Evolutionary conservation across 2,329 filamentous ascomycete genomes (phyloP).

Genomic region (Aspergillus nomiae): DNA sequence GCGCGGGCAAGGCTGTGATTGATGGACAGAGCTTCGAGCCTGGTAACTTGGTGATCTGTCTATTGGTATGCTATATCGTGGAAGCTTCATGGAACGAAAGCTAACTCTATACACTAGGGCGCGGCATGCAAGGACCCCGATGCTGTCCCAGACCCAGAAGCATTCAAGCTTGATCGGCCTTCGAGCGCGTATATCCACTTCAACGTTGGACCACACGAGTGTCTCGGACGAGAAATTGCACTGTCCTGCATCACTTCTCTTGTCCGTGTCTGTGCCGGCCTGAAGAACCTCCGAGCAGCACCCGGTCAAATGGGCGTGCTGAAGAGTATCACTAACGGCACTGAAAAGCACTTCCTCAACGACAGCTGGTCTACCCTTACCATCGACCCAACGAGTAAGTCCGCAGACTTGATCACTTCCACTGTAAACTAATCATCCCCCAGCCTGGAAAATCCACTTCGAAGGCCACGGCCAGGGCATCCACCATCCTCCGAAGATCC

Average conservation of each 20-base stretch:
- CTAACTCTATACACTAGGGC: constrained; percentile 6
- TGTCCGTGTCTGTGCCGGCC: constrained; percentile 46
- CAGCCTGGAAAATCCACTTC: constrained; percentile 24
- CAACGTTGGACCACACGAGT: constrained; percentile 52
- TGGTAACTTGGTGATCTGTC: constrained; percentile 43
- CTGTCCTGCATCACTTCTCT: constrained; percentile 46
- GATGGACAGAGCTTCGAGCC: constrained; percentile 44
- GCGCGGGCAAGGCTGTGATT: constrained; percentile 36
- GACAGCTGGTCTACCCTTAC: constrained; percentile 53
- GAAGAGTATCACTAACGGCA: constrained; percentile 43
- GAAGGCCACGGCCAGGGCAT: constrained; percentile 3
- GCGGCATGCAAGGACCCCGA: constrained; percentile 40
- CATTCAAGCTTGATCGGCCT: constrained; percentile 49
- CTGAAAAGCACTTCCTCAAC: constrained; percentile 49
- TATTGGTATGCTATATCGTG: constrained; percentile 15
- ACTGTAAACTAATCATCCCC: neutral
- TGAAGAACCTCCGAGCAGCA: constrained; percentile 50
- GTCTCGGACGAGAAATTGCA: constrained; percentile 46
- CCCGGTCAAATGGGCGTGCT: constrained; percentile 50
- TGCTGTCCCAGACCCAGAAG: constrained; percentile 40
- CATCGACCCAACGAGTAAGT: constrained; percentile 51
- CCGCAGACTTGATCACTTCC: neutral
- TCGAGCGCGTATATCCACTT: constrained; percentile 46
- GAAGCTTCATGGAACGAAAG: no score
- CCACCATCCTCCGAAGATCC: neutral